These are phyloP conservation scores for Oenanthe javanica DNA, from an alignment of 140 eudicot species.

Conservation along the genomic window DNA sequence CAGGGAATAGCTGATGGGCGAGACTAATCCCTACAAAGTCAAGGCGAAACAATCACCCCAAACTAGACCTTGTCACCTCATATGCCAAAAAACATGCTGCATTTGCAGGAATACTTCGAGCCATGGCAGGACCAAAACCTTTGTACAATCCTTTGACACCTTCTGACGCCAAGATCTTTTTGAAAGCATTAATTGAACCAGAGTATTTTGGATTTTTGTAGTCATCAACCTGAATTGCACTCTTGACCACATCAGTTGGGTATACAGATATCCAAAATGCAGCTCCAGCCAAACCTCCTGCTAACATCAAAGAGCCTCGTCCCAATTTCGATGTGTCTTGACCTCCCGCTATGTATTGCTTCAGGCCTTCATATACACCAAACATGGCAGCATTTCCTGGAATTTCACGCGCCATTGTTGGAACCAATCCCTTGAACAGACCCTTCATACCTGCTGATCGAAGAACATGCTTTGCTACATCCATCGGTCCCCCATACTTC, in stretches of 20 bases:
- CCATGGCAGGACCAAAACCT: slow-evolving; percentile 97
- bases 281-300: slow-evolving; percentile 87
- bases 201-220: slow-evolving; percentile 64
- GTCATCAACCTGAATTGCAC: slow-evolving; percentile 75
- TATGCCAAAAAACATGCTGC: slow-evolving; percentile 91
- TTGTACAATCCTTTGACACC: slow-evolving; percentile 77
- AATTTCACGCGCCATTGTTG: slow-evolving; percentile 84
- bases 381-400: slow-evolving; percentile 90
- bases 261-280: slow-evolving; percentile 68
- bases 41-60: slow-evolving; percentile 37
- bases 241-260: slow-evolving; percentile 88
- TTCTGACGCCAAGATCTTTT: slow-evolving; percentile 53
- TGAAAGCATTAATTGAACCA: slow-evolving; percentile 67
- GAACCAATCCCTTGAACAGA: slow-evolving; percentile 64
- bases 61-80: slow-evolving; percentile 63
- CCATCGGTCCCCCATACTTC: slow-evolving; percentile 70
- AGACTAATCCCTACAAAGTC: background rate
- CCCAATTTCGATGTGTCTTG: slow-evolving; percentile 63
- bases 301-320: slow-evolving; percentile 61
- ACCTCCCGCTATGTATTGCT: slow-evolving; percentile 78
- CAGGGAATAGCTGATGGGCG: background rate
- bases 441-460: slow-evolving; percentile 68
- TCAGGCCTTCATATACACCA: slow-evolving; percentile 75
- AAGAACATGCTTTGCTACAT: slow-evolving; percentile 70
- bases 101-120: slow-evolving; percentile 83